These are phyloP conservation scores for Gastrodia elata DNA, from an alignment of 106 monocot species.

Conservation along the genomic window DNA sequence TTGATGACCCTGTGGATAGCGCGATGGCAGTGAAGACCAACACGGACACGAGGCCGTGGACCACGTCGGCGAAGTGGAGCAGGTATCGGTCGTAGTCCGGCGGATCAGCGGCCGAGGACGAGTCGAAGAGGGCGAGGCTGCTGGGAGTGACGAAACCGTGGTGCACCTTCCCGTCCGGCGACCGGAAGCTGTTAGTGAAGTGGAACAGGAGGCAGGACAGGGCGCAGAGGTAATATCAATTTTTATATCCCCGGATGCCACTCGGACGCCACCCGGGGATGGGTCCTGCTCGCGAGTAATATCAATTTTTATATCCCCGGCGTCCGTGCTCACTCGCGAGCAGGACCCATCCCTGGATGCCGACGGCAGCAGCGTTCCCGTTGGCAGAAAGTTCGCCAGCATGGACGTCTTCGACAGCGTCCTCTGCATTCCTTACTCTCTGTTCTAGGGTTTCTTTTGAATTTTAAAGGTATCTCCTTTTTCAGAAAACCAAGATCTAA, in stretches of 20 bases:
- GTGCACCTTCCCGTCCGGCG: constrained; percentile 67
- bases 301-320: constrained; percentile 61
- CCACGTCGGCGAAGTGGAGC: constrained; percentile 60
- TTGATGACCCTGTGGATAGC: constrained; percentile 63
- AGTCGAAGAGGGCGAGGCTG: constrained; percentile 60
- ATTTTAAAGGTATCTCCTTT: too few relatives aligned
- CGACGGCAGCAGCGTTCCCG: constrained; percentile 83
- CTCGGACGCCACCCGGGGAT: too few relatives aligned
- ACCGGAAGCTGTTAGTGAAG: constrained; percentile 93
- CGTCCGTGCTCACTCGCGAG: constrained; percentile 55
- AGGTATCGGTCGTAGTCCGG: constrained; percentile 55
- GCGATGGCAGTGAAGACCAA: constrained; percentile 84
- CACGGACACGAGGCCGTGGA: constrained; percentile 74
- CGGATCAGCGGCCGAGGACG: too few relatives aligned
- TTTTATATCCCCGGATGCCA: too few relatives aligned
- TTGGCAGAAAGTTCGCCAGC: constrained; percentile 94
- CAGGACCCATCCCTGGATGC: constrained; percentile 68
- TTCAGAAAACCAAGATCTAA: too few relatives aligned
- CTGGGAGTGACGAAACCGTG: constrained; percentile 82
- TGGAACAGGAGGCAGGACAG: constrained; percentile 94
- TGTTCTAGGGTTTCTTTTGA: too few relatives aligned
- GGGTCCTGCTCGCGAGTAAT: constrained; percentile 45
- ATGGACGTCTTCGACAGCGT: constrained; percentile 86
- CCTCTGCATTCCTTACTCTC: constrained; percentile 72
- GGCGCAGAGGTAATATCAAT: constrained; percentile 61